Percentiles rank a stretch among this genome's conserved stretches.
phyloP scores from a whole-genome alignment of 129 eudicot genomes.

The Centrapalus pauciflorus region DNA sequence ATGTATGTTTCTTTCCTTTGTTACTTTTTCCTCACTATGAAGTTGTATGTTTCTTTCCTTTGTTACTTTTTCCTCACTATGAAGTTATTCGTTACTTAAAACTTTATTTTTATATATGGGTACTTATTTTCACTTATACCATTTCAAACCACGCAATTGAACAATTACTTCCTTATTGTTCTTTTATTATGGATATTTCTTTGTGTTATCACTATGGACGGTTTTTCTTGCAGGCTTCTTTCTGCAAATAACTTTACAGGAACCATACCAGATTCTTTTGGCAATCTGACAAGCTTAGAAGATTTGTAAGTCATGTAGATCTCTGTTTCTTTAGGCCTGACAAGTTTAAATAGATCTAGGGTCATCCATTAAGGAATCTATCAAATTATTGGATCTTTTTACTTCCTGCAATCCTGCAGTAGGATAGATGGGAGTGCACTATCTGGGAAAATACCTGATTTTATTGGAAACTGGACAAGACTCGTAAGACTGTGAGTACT shows the following conservation, averaged over 20 bases:
- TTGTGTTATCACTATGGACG: background rate
- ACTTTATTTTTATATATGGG: too few species aligned
- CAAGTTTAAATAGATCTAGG: too few species aligned
- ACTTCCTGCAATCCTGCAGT: conserved; percentile 61
- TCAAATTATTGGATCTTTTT: background rate
- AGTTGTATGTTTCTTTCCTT: too few species aligned
- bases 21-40: too few species aligned
- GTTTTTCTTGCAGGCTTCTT: conserved; percentile 63
- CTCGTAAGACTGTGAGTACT: conserved; percentile 54
- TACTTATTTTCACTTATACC: background rate
- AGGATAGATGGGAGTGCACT: conserved; percentile 73
- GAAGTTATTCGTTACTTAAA: too few species aligned
- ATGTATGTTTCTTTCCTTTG: background rate
- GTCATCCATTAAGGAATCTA: too few species aligned
- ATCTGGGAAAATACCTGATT: conserved; percentile 75
- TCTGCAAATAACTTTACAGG: conserved; percentile 77
- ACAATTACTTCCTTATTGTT: background rate
- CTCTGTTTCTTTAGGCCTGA: background rate
- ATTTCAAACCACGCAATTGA: background rate
- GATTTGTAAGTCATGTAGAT: conserved; percentile 53
- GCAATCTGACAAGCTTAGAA: conserved; percentile 55
- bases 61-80: too few species aligned
- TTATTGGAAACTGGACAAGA: conserved; percentile 81
- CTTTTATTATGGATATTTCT: background rate
- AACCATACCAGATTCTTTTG: conserved; percentile 64